A percentile compares a stretch with the other conserved stretches of the same genome.
Conservation (phyloP, 345 rosid genomes). For the Rhizophora apiculata region DNA sequence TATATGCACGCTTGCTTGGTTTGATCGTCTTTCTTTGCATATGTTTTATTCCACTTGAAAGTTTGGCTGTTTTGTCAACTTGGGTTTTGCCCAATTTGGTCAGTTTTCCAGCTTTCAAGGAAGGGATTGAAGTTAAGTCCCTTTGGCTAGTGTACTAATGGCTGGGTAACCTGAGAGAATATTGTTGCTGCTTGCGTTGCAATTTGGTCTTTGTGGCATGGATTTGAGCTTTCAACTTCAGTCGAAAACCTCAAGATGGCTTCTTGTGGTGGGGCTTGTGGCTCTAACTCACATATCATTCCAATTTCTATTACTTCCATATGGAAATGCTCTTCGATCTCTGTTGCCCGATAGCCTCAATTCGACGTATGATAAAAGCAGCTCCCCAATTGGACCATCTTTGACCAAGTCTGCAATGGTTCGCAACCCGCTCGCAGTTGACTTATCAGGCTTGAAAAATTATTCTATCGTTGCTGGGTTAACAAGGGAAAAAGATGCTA, state of each 20-base stretch:
- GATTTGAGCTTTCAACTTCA: conserved; percentile 34
- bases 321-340: conserved; percentile 59
- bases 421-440: conserved; percentile 57
- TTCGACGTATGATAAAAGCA: conserved; percentile 15
- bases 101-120: too few species aligned
- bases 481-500: conserved; percentile 19
- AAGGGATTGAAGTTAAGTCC: too few species aligned
- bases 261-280: conserved; percentile 42
- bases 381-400: conserved; percentile 22
- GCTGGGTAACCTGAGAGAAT: too few species aligned
- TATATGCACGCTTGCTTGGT: too few species aligned
- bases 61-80: too few species aligned
- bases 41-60: too few species aligned
- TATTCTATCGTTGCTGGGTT: conserved; percentile 23
- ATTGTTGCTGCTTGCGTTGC: conserved; percentile 7
- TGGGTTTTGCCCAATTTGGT: too few species aligned
- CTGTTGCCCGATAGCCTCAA: conserved; percentile 34
- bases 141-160: too few species aligned
- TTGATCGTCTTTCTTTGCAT: too few species aligned
- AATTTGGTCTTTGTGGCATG: conserved; percentile 35
- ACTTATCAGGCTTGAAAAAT: conserved; percentile 34
- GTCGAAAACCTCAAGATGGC: conserved; percentile 55
- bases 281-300: conserved; percentile 56
- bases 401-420: conserved; percentile 40
- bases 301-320: conserved; percentile 65